phyloP scores from a whole-genome alignment of 805 yeast species.

The Wickerhamomyces pijperi region DNA sequence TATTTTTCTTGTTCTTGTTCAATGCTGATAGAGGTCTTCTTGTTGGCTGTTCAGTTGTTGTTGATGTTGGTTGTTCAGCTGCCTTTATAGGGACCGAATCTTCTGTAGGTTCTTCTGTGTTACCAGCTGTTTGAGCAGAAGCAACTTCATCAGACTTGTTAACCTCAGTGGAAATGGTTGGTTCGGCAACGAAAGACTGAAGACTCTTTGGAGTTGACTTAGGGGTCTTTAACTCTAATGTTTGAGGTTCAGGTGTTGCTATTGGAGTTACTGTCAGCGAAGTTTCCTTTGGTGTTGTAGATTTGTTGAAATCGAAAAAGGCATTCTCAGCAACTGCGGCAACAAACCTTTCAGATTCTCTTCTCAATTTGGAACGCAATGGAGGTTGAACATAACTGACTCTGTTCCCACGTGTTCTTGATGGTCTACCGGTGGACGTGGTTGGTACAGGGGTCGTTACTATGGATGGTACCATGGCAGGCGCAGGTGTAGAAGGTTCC shows the following conservation, averaged over 20 bases:
- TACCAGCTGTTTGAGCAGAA: too few species aligned
- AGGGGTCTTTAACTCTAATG: neutral
- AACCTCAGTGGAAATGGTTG: too few species aligned
- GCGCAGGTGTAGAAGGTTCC: constrained; percentile 19
- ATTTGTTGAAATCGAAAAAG: constrained; percentile 1
- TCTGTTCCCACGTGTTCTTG: constrained; percentile 43
- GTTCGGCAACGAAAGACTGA: too few species aligned
- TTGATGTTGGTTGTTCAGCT: constrained; percentile 2
- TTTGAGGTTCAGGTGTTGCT: neutral
- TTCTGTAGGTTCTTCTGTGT: too few species aligned
- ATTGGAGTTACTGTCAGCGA: neutral
- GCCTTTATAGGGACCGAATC: too few species aligned
- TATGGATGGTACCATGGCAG: too few species aligned
- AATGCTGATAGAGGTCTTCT: constrained; percentile 15
- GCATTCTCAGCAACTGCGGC: constrained; percentile 38
- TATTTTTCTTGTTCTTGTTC: constrained; percentile 9
- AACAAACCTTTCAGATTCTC: constrained; percentile 46
- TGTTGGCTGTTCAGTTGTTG: constrained; percentile 8
- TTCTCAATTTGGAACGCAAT: constrained; percentile 54
- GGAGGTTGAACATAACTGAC: constrained; percentile 64
- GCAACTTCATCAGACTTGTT: too few species aligned
- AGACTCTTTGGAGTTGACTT: neutral
- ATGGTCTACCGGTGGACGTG: constrained; percentile 20
- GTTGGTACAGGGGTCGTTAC: too few species aligned
- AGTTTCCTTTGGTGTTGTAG: neutral